Conservation (phyloP, 495 filamentous ascomycete species). For the Xeromyces bisporus region DNA sequence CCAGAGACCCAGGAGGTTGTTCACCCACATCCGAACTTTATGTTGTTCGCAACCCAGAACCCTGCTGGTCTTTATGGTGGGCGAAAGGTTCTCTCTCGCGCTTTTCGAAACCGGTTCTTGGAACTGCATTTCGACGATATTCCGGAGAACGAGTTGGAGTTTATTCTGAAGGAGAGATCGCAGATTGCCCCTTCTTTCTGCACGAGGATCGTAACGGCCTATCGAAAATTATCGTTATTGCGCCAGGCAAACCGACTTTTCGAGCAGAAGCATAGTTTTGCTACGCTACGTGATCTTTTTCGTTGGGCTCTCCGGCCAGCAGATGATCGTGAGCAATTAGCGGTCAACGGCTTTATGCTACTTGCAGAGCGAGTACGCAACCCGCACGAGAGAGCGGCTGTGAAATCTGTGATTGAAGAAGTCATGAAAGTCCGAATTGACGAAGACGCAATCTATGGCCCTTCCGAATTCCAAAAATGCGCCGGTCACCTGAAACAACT, state of each 20-base stretch:
- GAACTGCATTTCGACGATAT: slow-evolving; percentile 98
- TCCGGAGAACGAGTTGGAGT: slow-evolving; percentile 85
- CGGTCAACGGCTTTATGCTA: slow-evolving; percentile 87
- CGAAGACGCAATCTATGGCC: slow-evolving; percentile 51
- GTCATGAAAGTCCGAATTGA: slow-evolving; percentile 79
- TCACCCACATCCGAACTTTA: slow-evolving; percentile 82
- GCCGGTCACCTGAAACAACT: slow-evolving; percentile 23
- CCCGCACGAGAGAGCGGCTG: slow-evolving; percentile 61
- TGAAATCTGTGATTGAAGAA: slow-evolving; percentile 80
- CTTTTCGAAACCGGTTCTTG: slow-evolving; percentile 91
- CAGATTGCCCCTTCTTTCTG: slow-evolving; percentile 86
- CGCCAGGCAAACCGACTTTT: slow-evolving; percentile 83
- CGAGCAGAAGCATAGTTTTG: slow-evolving; percentile 95
- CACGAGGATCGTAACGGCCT: slow-evolving; percentile 77
- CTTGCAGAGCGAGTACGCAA: slow-evolving; percentile 90
- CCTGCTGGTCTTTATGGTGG: slow-evolving; percentile 92
- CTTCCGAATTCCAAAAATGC: slow-evolving; percentile 34
- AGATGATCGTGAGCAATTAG: slow-evolving; percentile 74
- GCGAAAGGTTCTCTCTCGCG: slow-evolving; percentile 77
- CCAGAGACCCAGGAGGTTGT: slow-evolving; percentile 93
- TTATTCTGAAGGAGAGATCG: slow-evolving; percentile 73
- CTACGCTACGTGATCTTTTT: slow-evolving; percentile 90
- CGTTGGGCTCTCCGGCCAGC: slow-evolving; percentile 84
- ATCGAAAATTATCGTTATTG: slow-evolving; percentile 72
- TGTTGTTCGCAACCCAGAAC: slow-evolving; percentile 98